phyloP scores from a whole-genome alignment of 495 filamentous ascomycete species.

The Aspergillus olivimuriae region DNA sequence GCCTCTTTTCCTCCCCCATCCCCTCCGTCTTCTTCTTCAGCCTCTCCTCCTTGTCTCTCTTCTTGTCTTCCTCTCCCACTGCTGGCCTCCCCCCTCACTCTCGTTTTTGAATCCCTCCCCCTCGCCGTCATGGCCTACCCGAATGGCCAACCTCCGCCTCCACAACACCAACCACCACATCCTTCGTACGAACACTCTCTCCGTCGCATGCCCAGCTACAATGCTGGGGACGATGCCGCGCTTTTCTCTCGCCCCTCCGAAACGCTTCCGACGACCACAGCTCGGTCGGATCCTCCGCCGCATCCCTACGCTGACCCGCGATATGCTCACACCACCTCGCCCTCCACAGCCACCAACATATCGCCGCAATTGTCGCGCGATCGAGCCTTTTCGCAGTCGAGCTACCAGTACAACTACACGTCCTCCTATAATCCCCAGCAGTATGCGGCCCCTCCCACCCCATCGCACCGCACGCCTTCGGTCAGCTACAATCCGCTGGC shows the following conservation, averaged over 20 bases:
- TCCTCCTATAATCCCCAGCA: constrained; percentile 74
- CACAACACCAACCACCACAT: constrained; percentile 17
- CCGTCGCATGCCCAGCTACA: constrained; percentile 65
- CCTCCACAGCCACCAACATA: too few relatives aligned
- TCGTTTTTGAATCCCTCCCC: too few relatives aligned
- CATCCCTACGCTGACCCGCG: constrained; percentile 20
- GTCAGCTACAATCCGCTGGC: constrained; percentile 34
- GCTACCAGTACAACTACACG: constrained; percentile 56
- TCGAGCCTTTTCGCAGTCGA: constrained; percentile 41
- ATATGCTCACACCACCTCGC: constrained; percentile 25
- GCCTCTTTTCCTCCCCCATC: constrained; percentile 2
- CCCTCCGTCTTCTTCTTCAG: background rate
- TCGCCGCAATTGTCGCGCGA: constrained; percentile 41
- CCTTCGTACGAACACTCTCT: constrained; percentile 37
- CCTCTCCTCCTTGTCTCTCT: background rate
- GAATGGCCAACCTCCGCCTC: constrained; percentile 41
- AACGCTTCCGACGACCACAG: constrained; percentile 23
- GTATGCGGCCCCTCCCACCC: constrained; percentile 61
- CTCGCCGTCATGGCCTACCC: too few relatives aligned
- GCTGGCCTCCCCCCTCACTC: constrained; percentile 38
- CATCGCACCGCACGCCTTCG: constrained; percentile 24
- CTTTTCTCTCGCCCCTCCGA: constrained; percentile 38
- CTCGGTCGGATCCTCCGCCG: constrained; percentile 16
- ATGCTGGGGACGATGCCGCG: constrained; percentile 67
- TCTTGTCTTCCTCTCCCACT: background rate